Conservation (phyloP, 371 early-diverging fungal genomes). For the Entomophthora muscae region DNA sequence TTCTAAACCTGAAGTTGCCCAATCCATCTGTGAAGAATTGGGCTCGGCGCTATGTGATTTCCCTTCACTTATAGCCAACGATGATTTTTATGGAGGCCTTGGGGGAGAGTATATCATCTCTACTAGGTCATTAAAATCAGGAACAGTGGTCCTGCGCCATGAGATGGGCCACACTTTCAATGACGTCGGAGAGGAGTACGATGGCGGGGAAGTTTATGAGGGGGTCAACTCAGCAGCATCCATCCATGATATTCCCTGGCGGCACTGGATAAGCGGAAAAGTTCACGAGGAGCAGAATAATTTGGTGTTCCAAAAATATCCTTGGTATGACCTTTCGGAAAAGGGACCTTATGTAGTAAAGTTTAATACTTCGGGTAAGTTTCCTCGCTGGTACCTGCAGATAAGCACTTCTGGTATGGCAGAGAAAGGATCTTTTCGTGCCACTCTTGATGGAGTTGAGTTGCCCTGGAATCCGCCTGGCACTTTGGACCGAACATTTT, state of each 20-base stretch:
- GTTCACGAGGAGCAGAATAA: conserved; percentile 19
- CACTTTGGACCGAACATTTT: conserved; percentile 26
- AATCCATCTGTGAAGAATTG: conserved; percentile 25
- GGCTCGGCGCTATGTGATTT: conserved; percentile 31
- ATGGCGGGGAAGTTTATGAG: conserved; percentile 33
- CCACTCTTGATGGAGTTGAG: conserved; percentile 20
- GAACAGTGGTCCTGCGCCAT: conserved; percentile 34
- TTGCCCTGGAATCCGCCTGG: conserved; percentile 25
- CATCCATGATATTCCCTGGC: conserved; percentile 18
- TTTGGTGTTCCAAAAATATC: conserved; percentile 19
- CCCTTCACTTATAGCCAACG: conserved; percentile 35
- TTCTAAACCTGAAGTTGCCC: conserved; percentile 22
- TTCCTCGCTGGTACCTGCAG: conserved; percentile 22
- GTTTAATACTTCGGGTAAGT: conserved; percentile 24
- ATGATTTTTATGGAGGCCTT: conserved; percentile 35
- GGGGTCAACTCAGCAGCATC: conserved; percentile 28
- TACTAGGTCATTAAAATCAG: conserved; percentile 27
- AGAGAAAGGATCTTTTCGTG: conserved; percentile 15
- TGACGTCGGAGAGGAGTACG: conserved; percentile 36
- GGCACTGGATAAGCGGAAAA: conserved; percentile 26
- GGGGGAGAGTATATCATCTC: conserved; percentile 44
- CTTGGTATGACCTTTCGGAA: conserved; percentile 35
- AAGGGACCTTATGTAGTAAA: conserved; percentile 20
- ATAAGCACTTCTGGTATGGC: conserved; percentile 29
- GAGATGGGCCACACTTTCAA: conserved; percentile 37